Conservation (phyloP, 208 protist genomes). For the Trypanosoma congolense region DNA sequence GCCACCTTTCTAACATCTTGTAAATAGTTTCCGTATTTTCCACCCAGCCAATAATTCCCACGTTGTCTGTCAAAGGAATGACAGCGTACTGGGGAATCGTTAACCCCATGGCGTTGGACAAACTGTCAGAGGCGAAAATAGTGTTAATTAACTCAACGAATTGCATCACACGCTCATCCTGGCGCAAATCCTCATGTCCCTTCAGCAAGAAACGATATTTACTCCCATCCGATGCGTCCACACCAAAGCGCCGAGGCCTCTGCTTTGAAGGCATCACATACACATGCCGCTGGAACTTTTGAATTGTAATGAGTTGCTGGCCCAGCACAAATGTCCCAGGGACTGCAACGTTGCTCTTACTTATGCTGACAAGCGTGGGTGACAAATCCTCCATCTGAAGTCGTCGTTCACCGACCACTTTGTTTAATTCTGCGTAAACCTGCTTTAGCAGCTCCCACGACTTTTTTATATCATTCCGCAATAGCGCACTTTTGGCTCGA, state of each 20-base stretch:
- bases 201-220: constrained; percentile 98
- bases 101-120: constrained; percentile 81
- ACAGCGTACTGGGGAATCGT: constrained; percentile 96
- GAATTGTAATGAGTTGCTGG: constrained; percentile 92
- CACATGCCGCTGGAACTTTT: constrained; percentile 89
- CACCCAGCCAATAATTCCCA: constrained; percentile 99
- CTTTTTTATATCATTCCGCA: constrained; percentile 49
- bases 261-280: constrained; percentile 99
- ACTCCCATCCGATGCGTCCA: constrained; percentile 94
- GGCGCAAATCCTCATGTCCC: constrained; percentile 97
- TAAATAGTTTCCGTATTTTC: constrained; percentile 97
- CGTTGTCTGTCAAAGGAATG: constrained; percentile 99
- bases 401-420: constrained; percentile 61
- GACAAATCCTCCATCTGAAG: constrained; percentile 88
- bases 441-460: constrained; percentile 80
- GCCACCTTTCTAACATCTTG: constrained; percentile 83
- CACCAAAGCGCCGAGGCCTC: constrained; percentile 96
- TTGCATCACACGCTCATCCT: constrained; percentile 99
- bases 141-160: constrained; percentile 99
- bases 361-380: constrained; percentile 90
- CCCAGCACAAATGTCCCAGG: constrained; percentile 95
- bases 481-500: constrained; percentile 49
- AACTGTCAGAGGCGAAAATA: constrained; percentile 90
- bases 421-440: constrained; percentile 78
- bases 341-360: constrained; percentile 95